Conservation (phyloP, 2,329 filamentous ascomycete species). For the Colletotrichum tanaceti region DNA sequence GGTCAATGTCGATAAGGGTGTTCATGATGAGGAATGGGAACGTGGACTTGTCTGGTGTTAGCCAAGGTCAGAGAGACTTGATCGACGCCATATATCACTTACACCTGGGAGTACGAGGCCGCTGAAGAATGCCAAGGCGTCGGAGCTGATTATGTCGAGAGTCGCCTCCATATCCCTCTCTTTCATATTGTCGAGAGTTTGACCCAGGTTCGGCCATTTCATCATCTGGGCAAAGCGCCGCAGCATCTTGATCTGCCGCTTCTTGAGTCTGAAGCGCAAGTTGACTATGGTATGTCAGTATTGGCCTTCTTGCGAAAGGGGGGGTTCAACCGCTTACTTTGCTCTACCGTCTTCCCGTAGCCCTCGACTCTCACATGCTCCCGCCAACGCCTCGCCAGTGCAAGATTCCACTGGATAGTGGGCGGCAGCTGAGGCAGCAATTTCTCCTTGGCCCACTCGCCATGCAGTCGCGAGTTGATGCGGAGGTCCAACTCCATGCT, state of each 20-base stretch:
- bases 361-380: constrained; percentile 76
- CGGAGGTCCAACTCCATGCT: constrained; percentile 77
- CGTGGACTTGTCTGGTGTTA: constrained; percentile 56
- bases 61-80: neutral
- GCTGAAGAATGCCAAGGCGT: constrained; percentile 82
- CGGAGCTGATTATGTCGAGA: constrained; percentile 72
- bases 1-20: constrained; percentile 79
- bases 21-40: constrained; percentile 84
- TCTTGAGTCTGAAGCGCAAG: constrained; percentile 73
- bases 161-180: constrained; percentile 68
- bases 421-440: constrained; percentile 74
- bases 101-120: constrained; percentile 78
- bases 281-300: constrained; percentile 56
- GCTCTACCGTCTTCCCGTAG: constrained; percentile 64
- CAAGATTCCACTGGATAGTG: constrained; percentile 77
- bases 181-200: constrained; percentile 71
- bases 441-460: constrained; percentile 72
- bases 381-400: constrained; percentile 78
- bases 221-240: constrained; percentile 76
- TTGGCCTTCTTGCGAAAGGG: neutral
- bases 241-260: constrained; percentile 75
- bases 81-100: constrained; percentile 48
- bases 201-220: constrained; percentile 80
- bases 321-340: constrained; percentile 55
- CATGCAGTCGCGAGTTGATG: constrained; percentile 72